Percentiles rank a stretch among this genome's conserved stretches.
phyloP scores from a whole-genome alignment of 257 asterid genomes.

The Plantago major region DNA sequence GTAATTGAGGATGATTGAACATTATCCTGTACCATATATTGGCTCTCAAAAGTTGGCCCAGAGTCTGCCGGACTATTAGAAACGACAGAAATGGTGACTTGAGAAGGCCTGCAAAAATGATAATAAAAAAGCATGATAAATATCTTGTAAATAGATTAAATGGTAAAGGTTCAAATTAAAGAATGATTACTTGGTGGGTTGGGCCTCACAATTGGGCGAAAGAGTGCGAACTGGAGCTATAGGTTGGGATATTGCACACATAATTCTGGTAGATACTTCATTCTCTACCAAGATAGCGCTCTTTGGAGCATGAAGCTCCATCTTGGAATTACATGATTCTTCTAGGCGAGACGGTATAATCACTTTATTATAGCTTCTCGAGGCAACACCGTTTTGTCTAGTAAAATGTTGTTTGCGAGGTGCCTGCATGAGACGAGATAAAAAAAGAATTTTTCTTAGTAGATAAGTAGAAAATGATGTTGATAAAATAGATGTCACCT shows the following conservation, averaged over 20 bases:
- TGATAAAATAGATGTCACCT: conserved; percentile 7
- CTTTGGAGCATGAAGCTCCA: no score
- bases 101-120: conserved; percentile 44
- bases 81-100: conserved; percentile 35
- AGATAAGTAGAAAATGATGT: conserved; percentile 6
- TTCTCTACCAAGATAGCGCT: conserved; percentile 43
- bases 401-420: conserved; percentile 43
- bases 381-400: conserved; percentile 39
- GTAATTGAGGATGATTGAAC: conserved; percentile 31
- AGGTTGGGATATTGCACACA: conserved; percentile 42
- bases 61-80: conserved; percentile 42
- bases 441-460: conserved; percentile 2
- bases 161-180: neutral
- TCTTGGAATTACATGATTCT: conserved; percentile 30
- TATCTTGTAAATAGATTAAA: conserved; percentile 2
- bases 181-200: conserved; percentile 44
- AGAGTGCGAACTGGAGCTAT: conserved; percentile 65
- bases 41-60: conserved; percentile 54
- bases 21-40: conserved; percentile 38
- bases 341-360: conserved; percentile 34
- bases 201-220: conserved; percentile 48
- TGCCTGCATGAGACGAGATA: conserved; percentile 27
- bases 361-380: conserved; percentile 41
- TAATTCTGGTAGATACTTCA: conserved; percentile 40
- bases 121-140: conserved; percentile 16